phyloP scores from a whole-genome alignment of 2,329 filamentous ascomycete genomes.

The Pseudogymnoascus sp. region DNA sequence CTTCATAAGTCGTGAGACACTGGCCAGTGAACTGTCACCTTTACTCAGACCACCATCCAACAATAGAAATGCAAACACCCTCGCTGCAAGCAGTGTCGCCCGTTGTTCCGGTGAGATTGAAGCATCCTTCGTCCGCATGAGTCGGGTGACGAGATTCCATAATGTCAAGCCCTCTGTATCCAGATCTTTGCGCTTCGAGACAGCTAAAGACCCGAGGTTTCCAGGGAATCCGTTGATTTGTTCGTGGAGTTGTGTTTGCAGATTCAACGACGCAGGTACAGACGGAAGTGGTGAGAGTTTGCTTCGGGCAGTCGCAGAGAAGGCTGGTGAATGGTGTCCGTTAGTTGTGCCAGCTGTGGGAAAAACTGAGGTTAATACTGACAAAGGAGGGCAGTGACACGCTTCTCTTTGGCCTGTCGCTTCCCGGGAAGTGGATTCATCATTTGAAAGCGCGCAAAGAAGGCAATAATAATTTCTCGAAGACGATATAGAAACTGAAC shows the following conservation, averaged over 20 bases:
- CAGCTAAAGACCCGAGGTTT: constrained; percentile 24
- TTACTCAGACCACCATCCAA: constrained; percentile 43
- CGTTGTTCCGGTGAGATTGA: not conserved
- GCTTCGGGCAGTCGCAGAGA: constrained; percentile 24
- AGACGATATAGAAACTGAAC: not conserved
- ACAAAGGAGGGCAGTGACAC: constrained; percentile 29
- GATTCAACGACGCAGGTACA: constrained; percentile 23
- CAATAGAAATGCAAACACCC: constrained; percentile 58
- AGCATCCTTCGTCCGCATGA: constrained; percentile 33
- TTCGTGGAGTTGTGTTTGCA: constrained; percentile 36
- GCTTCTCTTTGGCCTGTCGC: constrained; percentile 27
- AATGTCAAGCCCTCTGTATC: constrained; percentile 49
- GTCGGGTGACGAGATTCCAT: constrained; percentile 59
- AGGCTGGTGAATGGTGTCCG: constrained; percentile 25
- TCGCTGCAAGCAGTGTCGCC: constrained; percentile 30
- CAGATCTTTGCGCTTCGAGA: constrained; percentile 38
- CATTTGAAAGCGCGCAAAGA: not conserved
- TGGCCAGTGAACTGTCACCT: constrained; percentile 23
- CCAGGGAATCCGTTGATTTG: constrained; percentile 31
- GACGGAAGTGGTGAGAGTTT: constrained; percentile 19
- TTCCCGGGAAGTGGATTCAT: not conserved
- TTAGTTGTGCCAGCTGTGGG: not conserved
- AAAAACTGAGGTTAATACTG: constrained; percentile 14
- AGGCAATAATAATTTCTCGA: not conserved
- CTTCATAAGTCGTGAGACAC: constrained; percentile 52